Evolutionary conservation across 306 rosid species (phyloP).

Genomic region (Quillaja saponaria): DNA sequence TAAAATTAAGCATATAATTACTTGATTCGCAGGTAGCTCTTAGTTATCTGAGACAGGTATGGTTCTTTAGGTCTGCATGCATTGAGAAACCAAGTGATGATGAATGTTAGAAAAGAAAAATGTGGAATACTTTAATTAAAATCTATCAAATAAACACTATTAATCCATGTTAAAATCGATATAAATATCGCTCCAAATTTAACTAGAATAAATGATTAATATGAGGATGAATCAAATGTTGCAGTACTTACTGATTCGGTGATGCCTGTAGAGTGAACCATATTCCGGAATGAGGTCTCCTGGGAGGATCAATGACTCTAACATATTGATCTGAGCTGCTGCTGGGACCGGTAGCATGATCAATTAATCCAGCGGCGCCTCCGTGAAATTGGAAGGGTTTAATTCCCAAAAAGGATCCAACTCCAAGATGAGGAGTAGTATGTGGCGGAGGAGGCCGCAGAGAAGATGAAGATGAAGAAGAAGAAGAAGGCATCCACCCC

Average conservation of each 20-base stretch:
- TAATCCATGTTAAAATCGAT: too few species aligned
- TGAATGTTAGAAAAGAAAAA: background rate
- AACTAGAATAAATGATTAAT: conserved; percentile 20
- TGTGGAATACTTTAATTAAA: background rate
- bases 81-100: conserved; percentile 15
- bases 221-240: background rate
- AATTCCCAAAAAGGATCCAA: conserved; percentile 40
- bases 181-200: background rate
- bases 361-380: conserved; percentile 59
- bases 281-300: conserved; percentile 86
- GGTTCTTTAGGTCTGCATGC: conserved; percentile 78
- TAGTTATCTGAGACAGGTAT: conserved; percentile 84
- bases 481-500: conserved; percentile 30
- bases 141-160: too few species aligned
- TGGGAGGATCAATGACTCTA: conserved; percentile 82
- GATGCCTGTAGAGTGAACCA: conserved; percentile 97
- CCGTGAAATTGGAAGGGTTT: conserved; percentile 54
- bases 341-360: too few species aligned
- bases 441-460: conserved; percentile 38
- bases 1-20: too few species aligned
- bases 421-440: conserved; percentile 47
- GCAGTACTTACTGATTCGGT: conserved; percentile 70
- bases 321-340: conserved; percentile 53
- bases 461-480: conserved; percentile 40
- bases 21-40: conserved; percentile 94